phyloP scores from a whole-genome alignment of 441 rosid genomes.

The Euphorbia corollata region DNA sequence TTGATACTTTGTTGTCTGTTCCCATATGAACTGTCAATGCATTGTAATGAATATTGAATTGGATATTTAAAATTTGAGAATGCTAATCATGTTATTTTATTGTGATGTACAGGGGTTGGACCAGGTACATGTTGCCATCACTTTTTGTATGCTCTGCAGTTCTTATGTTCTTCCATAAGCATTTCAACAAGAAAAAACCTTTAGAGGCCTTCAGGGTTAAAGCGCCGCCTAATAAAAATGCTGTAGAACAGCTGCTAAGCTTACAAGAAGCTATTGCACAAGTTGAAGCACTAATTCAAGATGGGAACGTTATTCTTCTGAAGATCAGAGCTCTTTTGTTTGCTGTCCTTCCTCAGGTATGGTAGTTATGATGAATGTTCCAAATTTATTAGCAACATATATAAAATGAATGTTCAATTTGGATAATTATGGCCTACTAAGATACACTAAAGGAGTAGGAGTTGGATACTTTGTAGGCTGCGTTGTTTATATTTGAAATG shows the following conservation, averaged over 20 bases:
- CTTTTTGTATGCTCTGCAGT: conserved; percentile 41
- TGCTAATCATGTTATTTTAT: conserved; percentile 14
- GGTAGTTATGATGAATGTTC: neutral
- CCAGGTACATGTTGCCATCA: conserved; percentile 49
- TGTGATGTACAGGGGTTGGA: conserved; percentile 59
- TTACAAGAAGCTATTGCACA: conserved; percentile 69
- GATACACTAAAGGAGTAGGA: neutral
- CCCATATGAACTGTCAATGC: neutral
- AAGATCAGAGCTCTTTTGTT: conserved; percentile 78
- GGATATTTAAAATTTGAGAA: neutral
- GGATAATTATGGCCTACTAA: neutral
- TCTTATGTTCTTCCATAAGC: conserved; percentile 53
- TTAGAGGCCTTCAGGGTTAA: conserved; percentile 53
- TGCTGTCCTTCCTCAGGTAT: conserved; percentile 72
- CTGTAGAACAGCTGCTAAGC: conserved; percentile 75
- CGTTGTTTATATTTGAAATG: no score
- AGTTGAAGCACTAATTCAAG: conserved; percentile 60
- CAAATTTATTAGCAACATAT: neutral
- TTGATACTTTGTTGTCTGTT: neutral
- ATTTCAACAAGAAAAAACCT: conserved; percentile 43
- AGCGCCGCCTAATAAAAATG: conserved; percentile 63
- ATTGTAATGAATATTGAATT: neutral
- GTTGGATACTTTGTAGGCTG: no score
- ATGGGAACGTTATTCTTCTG: conserved; percentile 66
- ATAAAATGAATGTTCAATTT: conserved; percentile 5